phyloP scores from a whole-genome alignment of 257 asterid genomes.

The Jacaranda copaia region DNA sequence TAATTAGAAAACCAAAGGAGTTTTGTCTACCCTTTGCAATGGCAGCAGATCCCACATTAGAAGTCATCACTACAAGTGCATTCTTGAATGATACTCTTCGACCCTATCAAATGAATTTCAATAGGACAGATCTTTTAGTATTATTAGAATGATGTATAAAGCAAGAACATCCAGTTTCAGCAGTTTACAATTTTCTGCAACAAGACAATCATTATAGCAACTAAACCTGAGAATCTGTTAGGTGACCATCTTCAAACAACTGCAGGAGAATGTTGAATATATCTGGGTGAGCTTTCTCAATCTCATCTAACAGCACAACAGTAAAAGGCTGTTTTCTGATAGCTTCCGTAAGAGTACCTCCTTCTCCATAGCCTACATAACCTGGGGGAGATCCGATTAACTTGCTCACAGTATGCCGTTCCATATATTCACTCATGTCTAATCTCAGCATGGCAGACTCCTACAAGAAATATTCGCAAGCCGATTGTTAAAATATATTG shows the following conservation, averaged over 20 bases:
- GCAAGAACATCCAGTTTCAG: background rate
- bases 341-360: constrained; percentile 96
- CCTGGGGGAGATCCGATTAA: constrained; percentile 99
- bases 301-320: constrained; percentile 91
- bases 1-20: constrained; percentile 72
- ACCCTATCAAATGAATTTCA: constrained; percentile 58
- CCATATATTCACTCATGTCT: constrained; percentile 99
- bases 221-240: constrained; percentile 96
- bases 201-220: constrained; percentile 11
- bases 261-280: constrained; percentile 95
- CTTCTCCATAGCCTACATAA: constrained; percentile 94
- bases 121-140: constrained; percentile 16
- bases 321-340: constrained; percentile 92
- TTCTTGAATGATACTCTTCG: constrained; percentile 97
- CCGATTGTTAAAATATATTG: constrained; percentile 12
- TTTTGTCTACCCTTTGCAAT: constrained; percentile 81
- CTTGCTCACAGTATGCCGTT: constrained; percentile 97
- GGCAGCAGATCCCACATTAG: constrained; percentile 90
- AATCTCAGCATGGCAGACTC: constrained; percentile 92
- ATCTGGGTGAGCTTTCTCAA: constrained; percentile 98
- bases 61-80: constrained; percentile 90
- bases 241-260: constrained; percentile 96
- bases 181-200: constrained; percentile 24
- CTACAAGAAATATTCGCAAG: constrained; percentile 41
- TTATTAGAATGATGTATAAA: constrained; percentile 17